These are phyloP conservation scores for Hirsutella rhossiliensis DNA, from an alignment of 2,329 filamentous ascomycete species.

Conservation along the genomic window DNA sequence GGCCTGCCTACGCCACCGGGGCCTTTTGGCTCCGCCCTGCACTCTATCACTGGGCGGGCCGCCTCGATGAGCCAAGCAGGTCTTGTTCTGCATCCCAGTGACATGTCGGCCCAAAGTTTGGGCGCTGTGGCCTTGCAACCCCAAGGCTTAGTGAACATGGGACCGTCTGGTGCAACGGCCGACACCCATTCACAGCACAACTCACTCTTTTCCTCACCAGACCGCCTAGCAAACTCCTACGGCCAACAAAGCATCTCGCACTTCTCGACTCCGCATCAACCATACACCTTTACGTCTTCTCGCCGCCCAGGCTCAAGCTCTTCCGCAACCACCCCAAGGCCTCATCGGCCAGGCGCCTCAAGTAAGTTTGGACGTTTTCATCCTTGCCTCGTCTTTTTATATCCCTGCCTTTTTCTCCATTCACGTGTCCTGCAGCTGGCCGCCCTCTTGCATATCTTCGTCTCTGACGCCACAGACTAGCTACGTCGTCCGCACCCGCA, in stretches of 20 bases:
- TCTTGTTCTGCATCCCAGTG: neutral
- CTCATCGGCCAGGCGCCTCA: conserved; percentile 1
- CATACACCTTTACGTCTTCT: conserved; percentile 2
- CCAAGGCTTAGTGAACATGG: conserved; percentile 1
- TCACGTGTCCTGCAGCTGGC: neutral
- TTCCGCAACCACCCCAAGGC: neutral
- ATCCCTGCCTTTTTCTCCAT: neutral
- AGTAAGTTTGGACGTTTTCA: neutral
- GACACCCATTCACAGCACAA: conserved; percentile 10
- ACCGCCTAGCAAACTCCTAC: conserved; percentile 8
- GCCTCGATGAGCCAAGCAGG: neutral
- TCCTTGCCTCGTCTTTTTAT: too few relatives aligned
- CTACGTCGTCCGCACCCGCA: neutral
- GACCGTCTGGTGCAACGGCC: conserved; percentile 7
- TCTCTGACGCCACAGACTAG: neutral
- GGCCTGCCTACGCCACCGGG: neutral
- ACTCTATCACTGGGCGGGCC: neutral
- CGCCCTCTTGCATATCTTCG: neutral
- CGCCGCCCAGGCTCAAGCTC: conserved; percentile 3
- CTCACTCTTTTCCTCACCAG: conserved; percentile 7
- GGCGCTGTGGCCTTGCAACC: neutral
- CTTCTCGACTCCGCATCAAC: conserved; percentile 6
- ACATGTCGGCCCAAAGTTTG: neutral
- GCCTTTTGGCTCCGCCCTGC: conserved; percentile 1
- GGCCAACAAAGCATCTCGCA: conserved; percentile 8